Evolutionary conservation across 768 basidiomycete genomes (phyloP), one percentile per base, ranked within the genome.

Genomic region (Lentinula aciculospora): DNA sequence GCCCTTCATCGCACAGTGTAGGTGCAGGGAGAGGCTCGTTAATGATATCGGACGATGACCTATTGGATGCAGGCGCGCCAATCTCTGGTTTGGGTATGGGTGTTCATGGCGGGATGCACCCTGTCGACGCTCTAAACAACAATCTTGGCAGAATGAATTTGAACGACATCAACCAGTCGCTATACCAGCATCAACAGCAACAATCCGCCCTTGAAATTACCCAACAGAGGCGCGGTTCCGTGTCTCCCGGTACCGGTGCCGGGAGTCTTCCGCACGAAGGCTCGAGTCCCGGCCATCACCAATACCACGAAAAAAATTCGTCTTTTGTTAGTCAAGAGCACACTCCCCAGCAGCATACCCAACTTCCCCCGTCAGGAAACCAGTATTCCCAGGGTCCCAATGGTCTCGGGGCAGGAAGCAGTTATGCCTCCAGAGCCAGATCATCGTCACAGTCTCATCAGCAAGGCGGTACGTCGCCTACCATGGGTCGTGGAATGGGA

Each of bases 11-110:
- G 7, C 42, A 28, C 4, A 21, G 39, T 17, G 39, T 53, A 36
- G 57, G 45, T 4, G 68, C 73, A 53, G 71, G 78, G 3, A 78
- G 86, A 3, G 76, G 86, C 1, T 84, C 87, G 2, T 72, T 90
- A 28, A 73, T 88, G 69, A 71, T 93, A 21, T 83, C 83, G 0
- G 92, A 94, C 60, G 92, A 93, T 51, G 91, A 94, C 60, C 80
- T 94, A 12, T 21, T 60, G 8, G 59, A 47, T 19, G 88, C 88
- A 0, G 81, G 78, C 21, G 88, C 88, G 64, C 44, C 44, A 10
- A 42, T 46, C 27, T 31, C 44, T 56, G 54, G 42, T 31, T 23
- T 56, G 29, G 21, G 32, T 21, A 29, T 29, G 49, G 21, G 36
- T 1, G 39, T 39, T 19, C 32, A 39, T 37, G 51, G 46, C 28